Evolutionary conservation across 495 filamentous ascomycete genomes (phyloP), one percentile per base, ranked within the genome.

Genomic region (Penicillium psychrofluorescens): DNA sequence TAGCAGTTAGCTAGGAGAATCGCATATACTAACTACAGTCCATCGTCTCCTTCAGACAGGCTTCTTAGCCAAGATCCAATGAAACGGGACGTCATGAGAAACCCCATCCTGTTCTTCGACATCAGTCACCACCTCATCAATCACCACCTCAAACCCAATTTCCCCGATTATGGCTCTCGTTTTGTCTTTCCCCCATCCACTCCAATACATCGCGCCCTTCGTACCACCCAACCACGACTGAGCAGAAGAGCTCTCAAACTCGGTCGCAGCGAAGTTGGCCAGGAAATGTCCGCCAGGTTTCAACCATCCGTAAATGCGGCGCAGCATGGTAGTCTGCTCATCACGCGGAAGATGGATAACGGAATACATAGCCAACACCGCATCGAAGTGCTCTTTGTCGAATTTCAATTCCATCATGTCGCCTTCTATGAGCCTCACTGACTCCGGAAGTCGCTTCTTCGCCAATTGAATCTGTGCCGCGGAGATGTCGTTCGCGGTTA

Each of bases 381-480:
- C 70, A 40, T 65, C 53, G 41, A 74, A 67, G 4, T 44, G 43
- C 22, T 22, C 52, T 0, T 37, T 35, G 0, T 34, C 22, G 49
- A 74, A 70, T 7, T 49, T 8, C 0, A 76, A 47, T 0, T 44
- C 48, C 48, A 62, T 59, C 71, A 75, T 76, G 42, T 75, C 71
- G 1, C 59, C 62, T 14, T 63, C 38, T 11, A 64, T 45, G 1
- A 67, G 47, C 10, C 46, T 45, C 7, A 63, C 50, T 1, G 38
- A 44, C 4, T 37, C 7, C 11, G 48, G 50, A 0, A 67, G 53
- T 0, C 48, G 46, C 1, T 35, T 27, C 31, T 40, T 35, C 12
- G 68, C 68, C 32, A 72, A 41, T 0, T 42, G 45, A 30, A 74
- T 51, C 37, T 72, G 67, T 0, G 58, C 41, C 1, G 28, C 27